A percentile compares a stretch with the other conserved stretches of the same genome.
Conservation (phyloP, 768 basidiomycete genomes). For the Panaeolus cyanescens region DNA sequence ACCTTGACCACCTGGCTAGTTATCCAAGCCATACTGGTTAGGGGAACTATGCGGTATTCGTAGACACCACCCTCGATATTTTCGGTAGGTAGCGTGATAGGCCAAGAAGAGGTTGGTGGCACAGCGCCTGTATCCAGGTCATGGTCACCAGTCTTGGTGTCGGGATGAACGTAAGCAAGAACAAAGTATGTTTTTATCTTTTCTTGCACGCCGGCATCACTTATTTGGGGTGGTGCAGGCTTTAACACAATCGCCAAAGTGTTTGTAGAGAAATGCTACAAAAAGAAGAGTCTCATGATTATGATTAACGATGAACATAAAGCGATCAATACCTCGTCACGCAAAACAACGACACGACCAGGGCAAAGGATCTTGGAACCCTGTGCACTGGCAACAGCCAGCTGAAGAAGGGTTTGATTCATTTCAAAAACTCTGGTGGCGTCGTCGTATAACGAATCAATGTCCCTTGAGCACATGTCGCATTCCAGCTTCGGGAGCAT, state of each 20-base stretch:
- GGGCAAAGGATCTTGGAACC: slow-evolving; percentile 67
- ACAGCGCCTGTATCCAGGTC: slow-evolving; percentile 58
- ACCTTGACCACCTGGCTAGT: slow-evolving; percentile 77
- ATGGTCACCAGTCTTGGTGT: slow-evolving; percentile 53
- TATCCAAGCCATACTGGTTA: slow-evolving; percentile 77
- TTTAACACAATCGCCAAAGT: slow-evolving; percentile 76
- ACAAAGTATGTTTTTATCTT: slow-evolving; percentile 64
- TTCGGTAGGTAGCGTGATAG: slow-evolving; percentile 52
- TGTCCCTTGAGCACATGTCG: slow-evolving; percentile 67
- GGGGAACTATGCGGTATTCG: slow-evolving; percentile 63
- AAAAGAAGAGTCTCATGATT: background rate
- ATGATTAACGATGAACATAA: background rate
- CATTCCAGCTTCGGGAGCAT: slow-evolving; percentile 69
- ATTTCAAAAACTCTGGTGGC: slow-evolving; percentile 59
- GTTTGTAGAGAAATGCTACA: slow-evolving; percentile 74
- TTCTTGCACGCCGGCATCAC: slow-evolving; percentile 44
- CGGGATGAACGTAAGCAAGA: slow-evolving; percentile 68
- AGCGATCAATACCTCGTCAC: slow-evolving; percentile 76
- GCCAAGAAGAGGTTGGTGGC: slow-evolving; percentile 70
- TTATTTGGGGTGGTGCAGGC: slow-evolving; percentile 49
- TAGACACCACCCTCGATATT: slow-evolving; percentile 58
- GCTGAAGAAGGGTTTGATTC: slow-evolving; percentile 63
- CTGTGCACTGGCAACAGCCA: slow-evolving; percentile 60
- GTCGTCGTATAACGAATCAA: slow-evolving; percentile 75
- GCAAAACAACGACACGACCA: slow-evolving; percentile 83